These are phyloP conservation scores for Chalciporus piperatoides DNA, from an alignment of 1,284 basidiomycete genomes.

Conservation along the genomic window DNA sequence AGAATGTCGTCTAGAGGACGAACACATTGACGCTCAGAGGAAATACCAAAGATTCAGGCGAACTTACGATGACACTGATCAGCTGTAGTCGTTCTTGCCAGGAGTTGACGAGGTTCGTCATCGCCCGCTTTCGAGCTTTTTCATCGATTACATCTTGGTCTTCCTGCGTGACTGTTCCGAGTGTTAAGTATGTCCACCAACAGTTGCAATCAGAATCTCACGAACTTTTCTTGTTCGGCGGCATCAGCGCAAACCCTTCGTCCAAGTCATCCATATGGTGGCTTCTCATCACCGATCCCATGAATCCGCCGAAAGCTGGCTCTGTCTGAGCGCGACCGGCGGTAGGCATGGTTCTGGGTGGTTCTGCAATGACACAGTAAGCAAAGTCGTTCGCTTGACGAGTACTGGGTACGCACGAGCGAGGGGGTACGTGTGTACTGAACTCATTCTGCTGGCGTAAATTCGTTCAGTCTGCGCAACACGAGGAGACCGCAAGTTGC, in stretches of 20 bases:
- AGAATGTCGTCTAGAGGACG: conserved; percentile 52
- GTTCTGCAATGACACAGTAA: conserved; percentile 14
- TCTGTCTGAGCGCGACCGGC: conserved; percentile 18
- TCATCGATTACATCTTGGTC: conserved; percentile 48
- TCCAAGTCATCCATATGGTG: conserved; percentile 10
- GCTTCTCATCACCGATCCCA: conserved; percentile 18
- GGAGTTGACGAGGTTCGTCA: conserved; percentile 49
- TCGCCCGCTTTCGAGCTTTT: conserved; percentile 41
- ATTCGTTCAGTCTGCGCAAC: background rate
- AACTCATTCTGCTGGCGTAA: conserved; percentile 13
- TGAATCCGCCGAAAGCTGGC: conserved; percentile 14
- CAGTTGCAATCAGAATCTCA: background rate
- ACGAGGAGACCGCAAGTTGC: conserved; percentile 9
- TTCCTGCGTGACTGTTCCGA: conserved; percentile 40
- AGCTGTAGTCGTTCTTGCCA: conserved; percentile 61
- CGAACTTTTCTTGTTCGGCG: conserved; percentile 24
- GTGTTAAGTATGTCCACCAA: background rate
- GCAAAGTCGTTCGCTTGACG: background rate
- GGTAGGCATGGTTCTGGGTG: conserved; percentile 17
- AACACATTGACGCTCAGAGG: background rate
- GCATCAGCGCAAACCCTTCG: conserved; percentile 10
- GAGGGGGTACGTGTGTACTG: conserved; percentile 6
- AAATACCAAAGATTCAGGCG: background rate
- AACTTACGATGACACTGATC: conserved; percentile 54
- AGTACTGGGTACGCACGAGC: conserved; percentile 5